These are phyloP conservation scores for Lactarius evosmus DNA, from an alignment of 768 basidiomycete species.

Conservation along the genomic window DNA sequence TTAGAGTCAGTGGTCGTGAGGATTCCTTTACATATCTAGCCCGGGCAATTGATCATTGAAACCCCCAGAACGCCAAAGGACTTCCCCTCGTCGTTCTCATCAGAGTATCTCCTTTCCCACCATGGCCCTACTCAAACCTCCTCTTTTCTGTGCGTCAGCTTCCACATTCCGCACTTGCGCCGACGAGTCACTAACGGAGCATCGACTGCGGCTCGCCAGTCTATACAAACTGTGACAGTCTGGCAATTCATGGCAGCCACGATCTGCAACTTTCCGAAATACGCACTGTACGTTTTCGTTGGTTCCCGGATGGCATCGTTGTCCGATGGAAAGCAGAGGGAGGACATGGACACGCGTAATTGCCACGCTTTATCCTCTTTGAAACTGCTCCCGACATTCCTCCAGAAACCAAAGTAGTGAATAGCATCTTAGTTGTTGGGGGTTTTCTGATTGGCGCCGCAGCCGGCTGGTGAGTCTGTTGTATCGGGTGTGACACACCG, in stretches of 20 bases:
- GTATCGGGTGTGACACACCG: background rate
- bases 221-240: slow-evolving; percentile 68
- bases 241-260: slow-evolving; percentile 79
- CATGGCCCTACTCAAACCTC: slow-evolving; percentile 84
- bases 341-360: slow-evolving; percentile 72
- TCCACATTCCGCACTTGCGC: slow-evolving; percentile 2
- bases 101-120: slow-evolving; percentile 77
- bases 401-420: slow-evolving; percentile 62
- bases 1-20: slow-evolving; percentile 71
- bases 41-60: slow-evolving; percentile 1
- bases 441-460: slow-evolving; percentile 57
- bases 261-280: slow-evolving; percentile 64
- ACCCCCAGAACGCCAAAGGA: slow-evolving; percentile 60
- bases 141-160: slow-evolving; percentile 62
- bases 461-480: slow-evolving; percentile 59
- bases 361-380: slow-evolving; percentile 18
- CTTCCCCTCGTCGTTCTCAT: slow-evolving; percentile 80
- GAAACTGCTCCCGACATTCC: slow-evolving; percentile 2
- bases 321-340: slow-evolving; percentile 72
- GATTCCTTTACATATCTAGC: slow-evolving; percentile 17
- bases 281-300: slow-evolving; percentile 71
- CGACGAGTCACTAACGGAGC: slow-evolving; percentile 1
- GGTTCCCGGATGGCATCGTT: slow-evolving; percentile 71
- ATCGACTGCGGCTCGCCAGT: slow-evolving; percentile 38
- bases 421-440: slow-evolving; percentile 53